phyloP scores from a whole-genome alignment of 1,284 basidiomycete species.

The Cystobasidium slooffiae region DNA sequence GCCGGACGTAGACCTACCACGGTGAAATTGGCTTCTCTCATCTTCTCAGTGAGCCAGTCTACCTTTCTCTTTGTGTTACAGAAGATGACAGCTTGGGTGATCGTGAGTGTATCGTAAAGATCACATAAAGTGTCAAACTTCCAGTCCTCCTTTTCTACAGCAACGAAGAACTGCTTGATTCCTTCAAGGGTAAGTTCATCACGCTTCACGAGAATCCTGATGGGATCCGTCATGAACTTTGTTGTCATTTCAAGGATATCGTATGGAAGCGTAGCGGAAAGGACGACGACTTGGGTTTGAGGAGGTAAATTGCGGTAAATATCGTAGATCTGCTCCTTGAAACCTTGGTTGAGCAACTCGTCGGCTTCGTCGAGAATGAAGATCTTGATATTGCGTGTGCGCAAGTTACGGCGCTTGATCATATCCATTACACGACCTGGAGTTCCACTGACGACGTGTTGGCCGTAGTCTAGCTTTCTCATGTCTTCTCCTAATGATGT shows the following conservation, averaged over 20 bases:
- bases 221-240: slow-evolving; percentile 99
- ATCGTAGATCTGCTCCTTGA: slow-evolving; percentile 99
- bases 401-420: slow-evolving; percentile 91
- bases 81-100: slow-evolving; percentile 99
- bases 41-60: slow-evolving; percentile 98
- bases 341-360: slow-evolving; percentile 95
- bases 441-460: slow-evolving; percentile 96
- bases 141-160: slow-evolving; percentile 99
- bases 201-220: slow-evolving; percentile 98
- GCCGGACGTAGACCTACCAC: slow-evolving; percentile 59
- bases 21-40: slow-evolving; percentile 95
- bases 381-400: slow-evolving; percentile 99
- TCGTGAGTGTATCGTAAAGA: slow-evolving; percentile 96
- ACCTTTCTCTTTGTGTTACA: slow-evolving; percentile 99
- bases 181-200: slow-evolving; percentile 99
- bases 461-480: slow-evolving; percentile 95
- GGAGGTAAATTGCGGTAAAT: slow-evolving; percentile 98
- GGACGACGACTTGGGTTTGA: slow-evolving; percentile 94
- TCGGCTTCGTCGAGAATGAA: slow-evolving; percentile 98
- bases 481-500: slow-evolving; percentile 98
- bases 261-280: slow-evolving; percentile 93
- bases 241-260: slow-evolving; percentile 99
- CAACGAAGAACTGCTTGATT: slow-evolving; percentile 99
- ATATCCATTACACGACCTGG: slow-evolving; percentile 99
- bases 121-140: slow-evolving; percentile 99